A percentile compares a stretch with the other conserved stretches of the same genome.
Evolutionary conservation across 768 basidiomycete genomes (phyloP).

Genomic region (Suillus variegatus): DNA sequence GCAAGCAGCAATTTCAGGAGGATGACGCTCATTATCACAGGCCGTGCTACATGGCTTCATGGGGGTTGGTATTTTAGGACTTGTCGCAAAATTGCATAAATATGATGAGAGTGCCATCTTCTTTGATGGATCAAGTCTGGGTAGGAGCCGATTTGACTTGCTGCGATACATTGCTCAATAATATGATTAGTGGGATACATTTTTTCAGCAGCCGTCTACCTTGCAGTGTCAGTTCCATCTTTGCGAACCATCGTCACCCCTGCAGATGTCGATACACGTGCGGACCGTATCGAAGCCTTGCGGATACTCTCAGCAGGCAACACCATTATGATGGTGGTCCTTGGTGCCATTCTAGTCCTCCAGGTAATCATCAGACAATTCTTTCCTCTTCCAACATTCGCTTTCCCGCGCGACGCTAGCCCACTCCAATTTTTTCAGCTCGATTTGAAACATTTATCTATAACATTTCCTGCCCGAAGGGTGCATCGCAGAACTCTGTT

Average conservation of each 20-base stretch:
- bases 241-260: conserved; percentile 77
- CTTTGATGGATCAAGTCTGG: conserved; percentile 89
- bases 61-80: conserved; percentile 71
- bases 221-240: conserved; percentile 77
- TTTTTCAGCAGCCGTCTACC: conserved; percentile 77
- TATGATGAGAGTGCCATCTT: conserved; percentile 95
- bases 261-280: conserved; percentile 51
- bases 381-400: conserved; percentile 15
- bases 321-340: conserved; percentile 72
- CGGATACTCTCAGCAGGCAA: conserved; percentile 85
- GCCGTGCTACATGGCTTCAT: conserved; percentile 87
- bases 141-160: conserved; percentile 45
- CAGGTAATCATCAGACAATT: conserved; percentile 55
- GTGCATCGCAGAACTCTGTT: neutral
- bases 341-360: conserved; percentile 64
- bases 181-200: conserved; percentile 64
- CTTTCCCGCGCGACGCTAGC: conserved; percentile 17
- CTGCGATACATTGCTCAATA: conserved; percentile 16
- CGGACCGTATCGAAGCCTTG: conserved; percentile 77
- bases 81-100: conserved; percentile 76
- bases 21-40: conserved; percentile 36
- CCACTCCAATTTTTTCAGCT: neutral
- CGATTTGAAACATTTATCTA: conserved; percentile 1
- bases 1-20: neutral
- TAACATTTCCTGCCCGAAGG: conserved; percentile 5